Evolutionary conservation across 2,329 filamentous ascomycete genomes (phyloP).

Genomic region (Penicillium vulpinum): DNA sequence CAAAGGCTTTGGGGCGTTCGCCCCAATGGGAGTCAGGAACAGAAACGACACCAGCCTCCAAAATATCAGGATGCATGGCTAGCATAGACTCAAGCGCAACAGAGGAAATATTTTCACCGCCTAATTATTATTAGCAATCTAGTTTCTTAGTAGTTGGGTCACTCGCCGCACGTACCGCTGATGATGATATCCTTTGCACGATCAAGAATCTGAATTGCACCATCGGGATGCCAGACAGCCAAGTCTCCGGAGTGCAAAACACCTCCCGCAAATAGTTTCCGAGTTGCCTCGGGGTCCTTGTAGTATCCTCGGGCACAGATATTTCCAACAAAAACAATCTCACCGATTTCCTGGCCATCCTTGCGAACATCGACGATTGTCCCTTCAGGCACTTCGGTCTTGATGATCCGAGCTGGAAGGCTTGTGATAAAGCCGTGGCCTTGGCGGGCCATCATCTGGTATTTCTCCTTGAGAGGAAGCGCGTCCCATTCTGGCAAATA

Average conservation of each 20-base stretch:
- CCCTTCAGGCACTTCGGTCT: conserved; percentile 69
- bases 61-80: conserved; percentile 79
- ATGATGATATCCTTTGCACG: conserved; percentile 98
- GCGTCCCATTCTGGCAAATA: conserved; percentile 80
- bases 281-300: conserved; percentile 82
- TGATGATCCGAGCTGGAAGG: conserved; percentile 77
- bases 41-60: conserved; percentile 89
- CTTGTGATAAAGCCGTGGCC: conserved; percentile 88
- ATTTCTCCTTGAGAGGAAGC: conserved; percentile 73
- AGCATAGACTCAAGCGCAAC: conserved; percentile 90
- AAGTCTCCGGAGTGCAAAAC: conserved; percentile 87
- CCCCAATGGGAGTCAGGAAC: conserved; percentile 90
- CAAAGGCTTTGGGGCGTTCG: conserved; percentile 89
- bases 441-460: conserved; percentile 86
- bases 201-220: conserved; percentile 87
- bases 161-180: conserved; percentile 60
- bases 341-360: conserved; percentile 74
- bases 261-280: conserved; percentile 82
- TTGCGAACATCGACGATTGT: conserved; percentile 66
- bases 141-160: not conserved
- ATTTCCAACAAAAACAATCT: conserved; percentile 86
- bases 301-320: conserved; percentile 91
- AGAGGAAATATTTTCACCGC: conserved; percentile 95
- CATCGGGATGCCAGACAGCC: conserved; percentile 89
- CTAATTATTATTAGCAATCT: conserved; percentile 45